These are phyloP conservation scores for Dalbergia cultrata DNA, from an alignment of 306 rosid genomes.

Conservation along the genomic window DNA sequence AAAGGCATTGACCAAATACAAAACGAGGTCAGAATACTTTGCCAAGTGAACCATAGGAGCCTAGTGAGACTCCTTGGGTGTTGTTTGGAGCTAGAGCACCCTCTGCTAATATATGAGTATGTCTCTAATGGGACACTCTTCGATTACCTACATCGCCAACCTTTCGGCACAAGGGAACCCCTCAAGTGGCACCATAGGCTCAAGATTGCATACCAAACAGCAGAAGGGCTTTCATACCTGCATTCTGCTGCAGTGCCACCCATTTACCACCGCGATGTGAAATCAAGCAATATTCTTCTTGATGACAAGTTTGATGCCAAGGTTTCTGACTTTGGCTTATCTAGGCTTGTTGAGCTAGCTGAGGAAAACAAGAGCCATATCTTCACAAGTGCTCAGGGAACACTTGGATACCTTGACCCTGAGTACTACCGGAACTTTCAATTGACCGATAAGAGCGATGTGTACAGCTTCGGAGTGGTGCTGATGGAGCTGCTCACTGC, in stretches of 20 bases:
- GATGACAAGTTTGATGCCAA: constrained; percentile 59
- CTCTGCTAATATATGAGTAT: constrained; percentile 55
- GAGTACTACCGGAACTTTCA: constrained; percentile 60
- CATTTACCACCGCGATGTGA: constrained; percentile 66
- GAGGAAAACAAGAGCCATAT: constrained; percentile 56
- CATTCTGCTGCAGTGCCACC: constrained; percentile 63
- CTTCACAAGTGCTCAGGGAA: constrained; percentile 63
- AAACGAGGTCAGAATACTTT: constrained; percentile 63
- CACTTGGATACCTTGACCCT: constrained; percentile 66
- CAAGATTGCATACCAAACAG: constrained; percentile 57
- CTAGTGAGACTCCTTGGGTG: constrained; percentile 66
- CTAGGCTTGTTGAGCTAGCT: constrained; percentile 61
- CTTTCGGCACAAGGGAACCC: background rate
- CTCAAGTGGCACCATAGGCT: constrained; percentile 61
- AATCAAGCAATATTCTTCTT: constrained; percentile 66
- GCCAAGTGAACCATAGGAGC: constrained; percentile 69
- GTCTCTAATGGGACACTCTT: constrained; percentile 65
- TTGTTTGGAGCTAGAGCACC: constrained; percentile 59
- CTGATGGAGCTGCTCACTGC: constrained; percentile 61
- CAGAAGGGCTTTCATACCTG: constrained; percentile 63
- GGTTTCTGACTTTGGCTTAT: constrained; percentile 65
- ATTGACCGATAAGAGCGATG: constrained; percentile 68
- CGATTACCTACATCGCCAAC: constrained; percentile 56
- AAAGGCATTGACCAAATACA: constrained; percentile 64
- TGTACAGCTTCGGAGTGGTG: constrained; percentile 70